phyloP scores from a whole-genome alignment of 2,329 filamentous ascomycete species.

The Curvularia verruculosa region DNA sequence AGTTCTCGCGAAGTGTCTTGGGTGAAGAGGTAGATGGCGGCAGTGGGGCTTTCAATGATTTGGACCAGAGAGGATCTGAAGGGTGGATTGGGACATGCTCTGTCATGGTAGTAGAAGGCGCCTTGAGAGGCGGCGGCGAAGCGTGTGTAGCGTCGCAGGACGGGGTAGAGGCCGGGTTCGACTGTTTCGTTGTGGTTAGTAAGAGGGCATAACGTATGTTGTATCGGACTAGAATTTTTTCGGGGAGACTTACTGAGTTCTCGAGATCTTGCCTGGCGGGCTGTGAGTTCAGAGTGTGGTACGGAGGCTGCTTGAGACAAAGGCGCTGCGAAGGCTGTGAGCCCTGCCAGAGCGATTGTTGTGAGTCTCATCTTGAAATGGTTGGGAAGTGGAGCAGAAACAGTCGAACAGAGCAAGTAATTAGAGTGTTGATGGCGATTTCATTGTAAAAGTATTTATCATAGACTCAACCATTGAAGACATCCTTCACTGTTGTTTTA shows the following conservation, averaged over 20 bases:
- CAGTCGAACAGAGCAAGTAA: background rate
- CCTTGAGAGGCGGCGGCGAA: conserved; percentile 22
- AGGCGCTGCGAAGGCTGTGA: conserved; percentile 14
- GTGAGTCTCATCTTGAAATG: conserved; percentile 15
- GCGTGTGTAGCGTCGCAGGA: conserved; percentile 22
- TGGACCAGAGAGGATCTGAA: conserved; percentile 19
- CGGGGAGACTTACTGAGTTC: conserved; percentile 11
- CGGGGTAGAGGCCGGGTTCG: conserved; percentile 12
- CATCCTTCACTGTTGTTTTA: background rate
- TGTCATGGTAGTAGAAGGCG: conserved; percentile 21
- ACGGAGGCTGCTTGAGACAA: conserved; percentile 14
- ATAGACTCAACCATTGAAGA: background rate
- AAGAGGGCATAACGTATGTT: background rate
- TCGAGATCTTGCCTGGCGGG: conserved; percentile 1
- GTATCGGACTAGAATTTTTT: background rate
- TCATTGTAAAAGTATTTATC: background rate
- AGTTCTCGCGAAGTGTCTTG: conserved; percentile 17
- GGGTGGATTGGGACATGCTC: conserved; percentile 16
- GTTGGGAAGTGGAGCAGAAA: background rate
- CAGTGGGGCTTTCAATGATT: conserved; percentile 14
- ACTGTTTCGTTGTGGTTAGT: conserved; percentile 9
- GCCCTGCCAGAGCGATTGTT: conserved; percentile 12
- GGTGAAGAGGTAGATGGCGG: conserved; percentile 20
- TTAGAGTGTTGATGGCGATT: background rate
- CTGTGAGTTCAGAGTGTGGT: background rate